Percentiles rank a stretch among this genome's conserved stretches.
phyloP scores from a whole-genome alignment of 805 yeast genomes.

The Kodamaea leandrae region DNA sequence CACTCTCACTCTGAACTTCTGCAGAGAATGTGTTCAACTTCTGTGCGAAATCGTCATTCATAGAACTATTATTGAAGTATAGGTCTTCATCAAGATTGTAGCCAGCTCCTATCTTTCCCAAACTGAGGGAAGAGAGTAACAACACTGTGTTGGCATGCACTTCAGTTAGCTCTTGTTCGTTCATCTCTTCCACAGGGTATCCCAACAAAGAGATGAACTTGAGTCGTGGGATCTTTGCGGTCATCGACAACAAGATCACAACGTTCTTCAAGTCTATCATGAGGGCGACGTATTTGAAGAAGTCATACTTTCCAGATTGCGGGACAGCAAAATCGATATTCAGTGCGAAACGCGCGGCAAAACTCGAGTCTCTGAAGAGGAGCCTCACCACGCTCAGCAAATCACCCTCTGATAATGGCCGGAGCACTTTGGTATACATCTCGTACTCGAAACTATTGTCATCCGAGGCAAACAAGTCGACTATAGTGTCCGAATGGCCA shows the following conservation, averaged over 20 bases:
- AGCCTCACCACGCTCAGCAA: slow-evolving; percentile 16
- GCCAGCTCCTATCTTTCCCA: slow-evolving; percentile 29
- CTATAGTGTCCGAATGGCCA: slow-evolving; percentile 15
- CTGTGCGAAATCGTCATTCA: slow-evolving; percentile 3
- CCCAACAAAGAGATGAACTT: slow-evolving; percentile 30
- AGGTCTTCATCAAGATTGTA: slow-evolving; percentile 24
- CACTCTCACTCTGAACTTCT: slow-evolving; percentile 21
- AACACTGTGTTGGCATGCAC: slow-evolving; percentile 22
- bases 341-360: slow-evolving; percentile 10
- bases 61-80: slow-evolving; percentile 21
- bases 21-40: slow-evolving; percentile 5
- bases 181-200: slow-evolving; percentile 15
- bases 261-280: slow-evolving; percentile 33
- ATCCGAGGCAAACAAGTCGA: slow-evolving; percentile 19
- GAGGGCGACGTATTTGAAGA: slow-evolving; percentile 21
- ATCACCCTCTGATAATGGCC: slow-evolving; percentile 22
- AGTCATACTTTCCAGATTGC: slow-evolving; percentile 11
- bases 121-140: slow-evolving; percentile 23
- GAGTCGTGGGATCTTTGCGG: slow-evolving; percentile 21
- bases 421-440: slow-evolving; percentile 20
- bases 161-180: slow-evolving; percentile 6
- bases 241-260: slow-evolving; percentile 26
- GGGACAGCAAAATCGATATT: slow-evolving; percentile 21
- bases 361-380: slow-evolving; percentile 9
- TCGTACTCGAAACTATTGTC: slow-evolving; percentile 15